These are phyloP conservation scores for Rhizodiscina lignyota DNA, from an alignment of 495 filamentous ascomycete species.

Conservation along the genomic window DNA sequence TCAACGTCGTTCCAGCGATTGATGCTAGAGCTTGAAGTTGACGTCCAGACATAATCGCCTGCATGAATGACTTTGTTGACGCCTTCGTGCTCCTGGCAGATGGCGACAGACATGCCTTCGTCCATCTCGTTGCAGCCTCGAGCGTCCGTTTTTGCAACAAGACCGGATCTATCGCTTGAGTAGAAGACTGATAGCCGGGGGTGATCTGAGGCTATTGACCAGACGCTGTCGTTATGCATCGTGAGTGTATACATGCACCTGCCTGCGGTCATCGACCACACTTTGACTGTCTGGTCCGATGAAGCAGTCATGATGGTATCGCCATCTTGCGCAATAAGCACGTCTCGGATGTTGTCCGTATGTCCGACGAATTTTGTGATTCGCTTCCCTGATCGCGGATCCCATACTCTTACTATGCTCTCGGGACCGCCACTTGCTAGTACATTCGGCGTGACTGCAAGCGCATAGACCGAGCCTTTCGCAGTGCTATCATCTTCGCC, in stretches of 20 bases:
- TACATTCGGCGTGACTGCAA: conserved; percentile 56
- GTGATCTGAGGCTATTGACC: conserved; percentile 84
- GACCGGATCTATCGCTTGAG: conserved; percentile 76
- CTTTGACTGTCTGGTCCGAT: conserved; percentile 91
- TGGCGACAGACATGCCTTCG: conserved; percentile 73
- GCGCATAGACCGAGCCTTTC: conserved; percentile 89
- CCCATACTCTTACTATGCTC: conserved; percentile 86
- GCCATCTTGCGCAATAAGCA: conserved; percentile 73
- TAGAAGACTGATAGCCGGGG: conserved; percentile 79
- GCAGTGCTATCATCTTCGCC: conserved; percentile 61
- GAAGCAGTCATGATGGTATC: conserved; percentile 90
- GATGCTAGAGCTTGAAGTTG: conserved; percentile 85
- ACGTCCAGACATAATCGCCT: conserved; percentile 80
- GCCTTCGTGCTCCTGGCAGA: conserved; percentile 80
- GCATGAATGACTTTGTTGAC: conserved; percentile 71
- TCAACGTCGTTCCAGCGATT: conserved; percentile 88
- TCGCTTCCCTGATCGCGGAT: conserved; percentile 71
- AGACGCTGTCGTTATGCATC: conserved; percentile 97
- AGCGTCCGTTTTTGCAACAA: conserved; percentile 89
- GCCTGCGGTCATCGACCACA: conserved; percentile 90
- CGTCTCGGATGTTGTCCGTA: conserved; percentile 84
- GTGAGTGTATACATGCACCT: conserved; percentile 94
- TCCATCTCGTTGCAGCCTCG: conserved; percentile 63
- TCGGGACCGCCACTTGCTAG: conserved; percentile 90
- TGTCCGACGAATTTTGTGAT: conserved; percentile 97